Evolutionary conservation across 108 stramenopile genomes (phyloP).

Genomic region (Fragilariopsis cylindrus): DNA sequence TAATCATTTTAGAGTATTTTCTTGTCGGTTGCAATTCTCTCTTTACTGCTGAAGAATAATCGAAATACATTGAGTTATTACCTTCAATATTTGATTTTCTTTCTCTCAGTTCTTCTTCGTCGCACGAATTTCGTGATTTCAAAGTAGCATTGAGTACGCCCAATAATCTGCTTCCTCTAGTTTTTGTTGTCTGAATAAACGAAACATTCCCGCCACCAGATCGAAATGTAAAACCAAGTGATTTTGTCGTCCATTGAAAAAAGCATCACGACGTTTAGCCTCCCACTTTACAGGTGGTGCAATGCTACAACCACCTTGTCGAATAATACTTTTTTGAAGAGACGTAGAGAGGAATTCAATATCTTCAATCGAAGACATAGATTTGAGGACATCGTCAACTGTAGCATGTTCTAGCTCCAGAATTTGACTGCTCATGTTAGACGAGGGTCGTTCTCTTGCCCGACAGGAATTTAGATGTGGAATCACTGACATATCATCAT

Average conservation of each 20-base stretch:
- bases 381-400: constrained; percentile 38
- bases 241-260: constrained; percentile 58
- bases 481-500: neutral
- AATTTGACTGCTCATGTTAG: neutral
- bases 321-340: constrained; percentile 1
- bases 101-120: constrained; percentile 22
- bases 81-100: neutral
- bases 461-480: neutral
- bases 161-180: constrained; percentile 34
- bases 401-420: constrained; percentile 18
- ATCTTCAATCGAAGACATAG: constrained; percentile 69
- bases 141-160: constrained; percentile 32
- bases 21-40: neutral
- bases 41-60: constrained; percentile 11
- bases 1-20: neutral
- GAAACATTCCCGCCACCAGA: constrained; percentile 49
- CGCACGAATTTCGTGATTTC: constrained; percentile 9
- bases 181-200: constrained; percentile 39
- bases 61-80: constrained; percentile 2
- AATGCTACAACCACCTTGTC: constrained; percentile 39
- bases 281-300: constrained; percentile 54
- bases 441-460: neutral
- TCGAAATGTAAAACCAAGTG: constrained; percentile 61
- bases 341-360: constrained; percentile 58
- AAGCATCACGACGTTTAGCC: constrained; percentile 43